Evolutionary conservation across 768 basidiomycete genomes (phyloP).

Genomic region (Hortiboletus flavorubellus): DNA sequence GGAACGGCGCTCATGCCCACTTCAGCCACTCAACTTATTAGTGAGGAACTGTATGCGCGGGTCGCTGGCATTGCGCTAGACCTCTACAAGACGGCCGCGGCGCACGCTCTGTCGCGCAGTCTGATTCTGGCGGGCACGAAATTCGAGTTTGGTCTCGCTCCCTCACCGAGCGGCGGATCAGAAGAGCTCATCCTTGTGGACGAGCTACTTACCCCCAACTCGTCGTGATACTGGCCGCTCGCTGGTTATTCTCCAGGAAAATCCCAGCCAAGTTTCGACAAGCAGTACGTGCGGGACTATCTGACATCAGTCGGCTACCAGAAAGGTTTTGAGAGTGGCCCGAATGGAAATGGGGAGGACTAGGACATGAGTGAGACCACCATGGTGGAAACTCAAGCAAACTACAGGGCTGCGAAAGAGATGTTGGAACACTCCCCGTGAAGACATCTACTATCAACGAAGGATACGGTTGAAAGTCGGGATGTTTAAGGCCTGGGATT

Average conservation of each 20-base stretch:
- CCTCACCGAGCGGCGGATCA: constrained; percentile 31
- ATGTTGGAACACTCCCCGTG: constrained; percentile 41
- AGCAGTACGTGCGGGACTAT: constrained; percentile 94
- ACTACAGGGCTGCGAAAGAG: constrained; percentile 77
- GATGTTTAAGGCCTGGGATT: too few relatives aligned
- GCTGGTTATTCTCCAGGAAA: constrained; percentile 68
- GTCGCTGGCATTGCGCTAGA: constrained; percentile 58
- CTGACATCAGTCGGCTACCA: constrained; percentile 68
- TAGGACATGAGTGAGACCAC: constrained; percentile 78
- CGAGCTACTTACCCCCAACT: constrained; percentile 96
- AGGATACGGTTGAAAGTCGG: background rate
- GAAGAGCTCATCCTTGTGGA: constrained; percentile 82
- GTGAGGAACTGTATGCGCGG: constrained; percentile 56
- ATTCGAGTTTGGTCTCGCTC: constrained; percentile 92
- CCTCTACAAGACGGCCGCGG: constrained; percentile 73
- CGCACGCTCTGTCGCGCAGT: constrained; percentile 67
- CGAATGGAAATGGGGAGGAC: constrained; percentile 62
- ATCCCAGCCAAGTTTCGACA: constrained; percentile 90
- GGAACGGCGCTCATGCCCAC: background rate
- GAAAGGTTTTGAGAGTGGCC: constrained; percentile 75
- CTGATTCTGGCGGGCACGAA: constrained; percentile 98
- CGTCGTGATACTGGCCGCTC: constrained; percentile 94
- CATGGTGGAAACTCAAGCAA: constrained; percentile 68
- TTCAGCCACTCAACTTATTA: constrained; percentile 63
- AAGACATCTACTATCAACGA: constrained; percentile 3